phyloP scores from a whole-genome alignment of 345 rosid species.

The Xanthoceras sorbifolium region DNA sequence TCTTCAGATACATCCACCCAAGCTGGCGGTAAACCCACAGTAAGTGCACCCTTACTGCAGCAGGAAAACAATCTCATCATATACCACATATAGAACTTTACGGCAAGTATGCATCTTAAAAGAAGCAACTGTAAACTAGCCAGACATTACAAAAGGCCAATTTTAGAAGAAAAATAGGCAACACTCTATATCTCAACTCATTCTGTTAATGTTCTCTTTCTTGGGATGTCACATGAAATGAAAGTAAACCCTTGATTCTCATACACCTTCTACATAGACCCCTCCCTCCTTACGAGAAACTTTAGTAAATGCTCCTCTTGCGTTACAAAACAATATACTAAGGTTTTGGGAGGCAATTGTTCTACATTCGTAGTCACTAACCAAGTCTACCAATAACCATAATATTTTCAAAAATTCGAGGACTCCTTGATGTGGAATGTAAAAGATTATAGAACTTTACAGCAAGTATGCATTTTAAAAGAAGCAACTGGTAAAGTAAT shows the following conservation, averaged over 20 bases:
- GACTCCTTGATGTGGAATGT: background rate
- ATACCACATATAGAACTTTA: conserved; percentile 1
- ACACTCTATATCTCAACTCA: background rate
- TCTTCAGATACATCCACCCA: conserved; percentile 99
- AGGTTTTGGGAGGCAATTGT: background rate
- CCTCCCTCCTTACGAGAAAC: background rate
- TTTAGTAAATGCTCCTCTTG: background rate
- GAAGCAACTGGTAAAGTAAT: background rate
- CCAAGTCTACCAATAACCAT: background rate
- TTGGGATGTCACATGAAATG: background rate
- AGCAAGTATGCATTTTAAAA: background rate
- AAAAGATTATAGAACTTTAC: background rate
- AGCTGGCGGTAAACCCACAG: conserved; percentile 88
- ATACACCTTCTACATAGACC: background rate
- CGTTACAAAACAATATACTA: background rate
- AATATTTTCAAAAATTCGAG: background rate
- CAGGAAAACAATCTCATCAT: conserved; percentile 22
- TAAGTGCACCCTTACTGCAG: conserved; percentile 73
- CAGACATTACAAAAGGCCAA: background rate
- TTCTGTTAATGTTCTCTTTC: background rate
- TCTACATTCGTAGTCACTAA: background rate
- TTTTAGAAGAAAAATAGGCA: conserved; percentile 10
- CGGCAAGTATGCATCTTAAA: conserved; percentile 6
- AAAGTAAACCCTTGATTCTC: background rate
- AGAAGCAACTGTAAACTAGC: background rate